Evolutionary conservation across 352 stramenopile species (phyloP), one percentile per base, ranked within the genome.

Genomic region (Globisporangium paroecandrum): DNA sequence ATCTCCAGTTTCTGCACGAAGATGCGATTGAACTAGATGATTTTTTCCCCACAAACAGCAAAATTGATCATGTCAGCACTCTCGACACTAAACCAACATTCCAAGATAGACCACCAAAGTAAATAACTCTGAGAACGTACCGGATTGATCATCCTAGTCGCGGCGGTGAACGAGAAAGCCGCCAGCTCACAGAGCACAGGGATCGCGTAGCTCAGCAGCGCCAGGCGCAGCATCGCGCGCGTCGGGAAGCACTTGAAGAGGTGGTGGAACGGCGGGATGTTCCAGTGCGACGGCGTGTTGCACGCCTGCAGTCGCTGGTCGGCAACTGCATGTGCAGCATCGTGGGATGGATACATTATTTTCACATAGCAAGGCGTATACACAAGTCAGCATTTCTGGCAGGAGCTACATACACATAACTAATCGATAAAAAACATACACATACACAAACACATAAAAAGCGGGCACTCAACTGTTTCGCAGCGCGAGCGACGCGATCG

Each of bases 1-100:
- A 91, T 89, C 67, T 95, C 88, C 32, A 93, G 74, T 43, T 91
- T 88, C 61, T 89, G 84, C 62, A 95, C 88, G 64, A 95, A 95
- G 7, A 65, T 77, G 29, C 88, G 85, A 65, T 95, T 95, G 59
- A 95, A 95, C 88, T 95, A 32, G 29, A 32, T 32, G 70, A 13
- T 46, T 15, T 46, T 46, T 46, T 60, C 25, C 9, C 8, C n/a
- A 38, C 9, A 64, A 15, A 15, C 34, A 67, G 5, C 49, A 58
- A 13, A 22, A 59, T 9, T 49, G 2, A 9, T 32, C 47, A 55
- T 29, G 29, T 47, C 15, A 54, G 66, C 20, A 51, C 20, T n/a
- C 13, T 41, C 22, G 3, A 36, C 10, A 51, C 43, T 24, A 12
- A 22, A 49, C 18, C 0, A 13, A 20, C 15, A 47, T 8, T 47